Percentiles rank a stretch among this genome's conserved stretches.
phyloP scores from a whole-genome alignment of 2,329 filamentous ascomycete species.

The Fusarium sp. region DNA sequence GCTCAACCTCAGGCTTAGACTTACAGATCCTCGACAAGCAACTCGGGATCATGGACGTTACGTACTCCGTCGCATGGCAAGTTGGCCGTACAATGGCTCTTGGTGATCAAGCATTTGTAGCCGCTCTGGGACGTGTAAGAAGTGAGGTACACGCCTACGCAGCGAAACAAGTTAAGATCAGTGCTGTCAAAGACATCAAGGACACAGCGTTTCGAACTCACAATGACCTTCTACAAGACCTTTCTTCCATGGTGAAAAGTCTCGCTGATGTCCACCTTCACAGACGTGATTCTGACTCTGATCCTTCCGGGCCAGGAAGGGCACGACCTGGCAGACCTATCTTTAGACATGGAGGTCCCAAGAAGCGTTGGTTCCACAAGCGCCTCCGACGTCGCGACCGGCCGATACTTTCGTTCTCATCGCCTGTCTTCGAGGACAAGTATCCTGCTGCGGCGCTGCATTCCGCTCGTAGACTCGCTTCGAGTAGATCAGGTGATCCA shows the following conservation, averaged over 20 bases:
- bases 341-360: not conserved
- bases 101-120: constrained; percentile 48
- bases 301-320: not conserved
- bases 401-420: not conserved
- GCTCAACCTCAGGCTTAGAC: constrained; percentile 51
- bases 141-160: not conserved
- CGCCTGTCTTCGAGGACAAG: not conserved
- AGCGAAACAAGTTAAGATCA: not conserved
- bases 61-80: constrained; percentile 58
- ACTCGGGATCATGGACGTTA: constrained; percentile 56
- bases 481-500: not conserved
- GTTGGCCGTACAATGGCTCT: constrained; percentile 55
- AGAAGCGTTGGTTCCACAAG: not conserved
- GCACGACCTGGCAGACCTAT: not conserved
- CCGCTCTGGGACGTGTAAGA: constrained; percentile 38
- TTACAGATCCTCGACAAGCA: constrained; percentile 55
- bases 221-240: not conserved
- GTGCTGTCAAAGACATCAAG: not conserved
- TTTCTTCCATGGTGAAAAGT: not conserved
- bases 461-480: not conserved
- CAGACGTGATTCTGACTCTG: not conserved
- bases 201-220: not conserved
- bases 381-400: not conserved
- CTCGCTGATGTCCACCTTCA: not conserved
- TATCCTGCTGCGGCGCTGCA: not conserved